Conservation (phyloP, 192 early-diverging fungal species). For the Linnemannia hyalina region DNA sequence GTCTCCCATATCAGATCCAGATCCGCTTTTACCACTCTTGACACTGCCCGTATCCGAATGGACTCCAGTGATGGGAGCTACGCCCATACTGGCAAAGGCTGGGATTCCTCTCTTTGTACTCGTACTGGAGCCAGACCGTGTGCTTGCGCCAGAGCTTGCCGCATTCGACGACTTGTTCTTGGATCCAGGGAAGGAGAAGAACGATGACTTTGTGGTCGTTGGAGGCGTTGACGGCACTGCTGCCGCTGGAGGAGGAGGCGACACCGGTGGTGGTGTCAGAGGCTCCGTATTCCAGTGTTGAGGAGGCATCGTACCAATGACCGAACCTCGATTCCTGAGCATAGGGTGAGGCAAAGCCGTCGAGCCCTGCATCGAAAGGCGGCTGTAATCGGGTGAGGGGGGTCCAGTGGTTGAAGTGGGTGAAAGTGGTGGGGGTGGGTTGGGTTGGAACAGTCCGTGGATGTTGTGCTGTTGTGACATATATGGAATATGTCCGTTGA, state of each 20-base stretch:
- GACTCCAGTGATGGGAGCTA: not conserved
- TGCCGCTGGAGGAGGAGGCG: constrained; percentile 33
- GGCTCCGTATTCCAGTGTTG: constrained; percentile 50
- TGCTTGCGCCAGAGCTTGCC: constrained; percentile 40
- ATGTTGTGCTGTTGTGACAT: constrained; percentile 37
- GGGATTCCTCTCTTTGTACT: constrained; percentile 12
- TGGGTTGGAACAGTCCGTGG: constrained; percentile 49
- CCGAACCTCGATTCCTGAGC: constrained; percentile 23
- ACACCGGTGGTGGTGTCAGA: constrained; percentile 42
- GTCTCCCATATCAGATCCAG: constrained; percentile 24
- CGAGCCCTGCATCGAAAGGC: constrained; percentile 25
- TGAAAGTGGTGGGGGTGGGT: constrained; percentile 38
- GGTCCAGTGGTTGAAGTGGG: constrained; percentile 25
- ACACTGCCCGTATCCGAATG: constrained; percentile 34
- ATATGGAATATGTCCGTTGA: not conserved
- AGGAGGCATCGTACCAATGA: constrained; percentile 23
- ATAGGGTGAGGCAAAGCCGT: constrained; percentile 28
- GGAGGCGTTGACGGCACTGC: constrained; percentile 15
- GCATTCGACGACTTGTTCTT: constrained; percentile 31
- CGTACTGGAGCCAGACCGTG: constrained; percentile 15
- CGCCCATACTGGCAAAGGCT: constrained; percentile 29
- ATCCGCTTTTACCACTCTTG: constrained; percentile 36
- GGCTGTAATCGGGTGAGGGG: constrained; percentile 33
- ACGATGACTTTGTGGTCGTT: constrained; percentile 30
- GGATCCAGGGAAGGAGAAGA: constrained; percentile 46